Evolutionary conservation across 179 eudicot genomes (phyloP), one percentile per base, ranked within the genome.

Genomic region (Corrigiola litoralis): DNA sequence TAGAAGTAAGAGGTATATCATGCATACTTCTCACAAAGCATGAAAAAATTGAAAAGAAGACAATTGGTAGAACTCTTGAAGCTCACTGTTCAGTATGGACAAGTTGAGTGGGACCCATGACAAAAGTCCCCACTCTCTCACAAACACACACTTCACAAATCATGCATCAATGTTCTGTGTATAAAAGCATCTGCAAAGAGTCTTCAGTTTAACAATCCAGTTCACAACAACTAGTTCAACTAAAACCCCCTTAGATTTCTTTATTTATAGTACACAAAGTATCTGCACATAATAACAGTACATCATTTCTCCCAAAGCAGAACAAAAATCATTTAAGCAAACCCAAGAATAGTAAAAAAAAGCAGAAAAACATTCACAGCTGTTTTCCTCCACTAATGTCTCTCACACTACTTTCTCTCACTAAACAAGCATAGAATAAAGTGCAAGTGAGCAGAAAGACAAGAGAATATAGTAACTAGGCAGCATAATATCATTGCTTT

Each of bases 401-500:
- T 48, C 49, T 58, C 60, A 18, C 64, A 18, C 58, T 10, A 38
- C 58, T 68, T 54, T 72, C 74, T 77, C 75, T 68, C 73, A 60
- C 68, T 45, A 52, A 61, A 66, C 65, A 68, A 83, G 87, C 56
- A 56, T 71, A 47, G 88, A 79, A 84, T 77, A 87, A 79, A 84
- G 86, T 71, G 73, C 28, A n/a, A n/a, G n/a, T 48, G 44, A 34
- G 48, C 67, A 63, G 42, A 52, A 49, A 50, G 44, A 67, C 52
- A 61, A 52, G 18, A 25, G 49, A 66, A 38, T 42, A 61, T 18
- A 6, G 31, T 54, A 1, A n/a, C 16, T 40, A 10, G 44, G 44
- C 14, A 47, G 46, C 38, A 58, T 70, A 76, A 79, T 62, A 28
- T 51, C 74, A 76, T 61, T 65, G 65, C 77, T 76, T 70, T 71